Base-by-base conservation (phyloP, 2,329 filamentous ascomycete genomes). In the Thyridium curvatum region DNA sequence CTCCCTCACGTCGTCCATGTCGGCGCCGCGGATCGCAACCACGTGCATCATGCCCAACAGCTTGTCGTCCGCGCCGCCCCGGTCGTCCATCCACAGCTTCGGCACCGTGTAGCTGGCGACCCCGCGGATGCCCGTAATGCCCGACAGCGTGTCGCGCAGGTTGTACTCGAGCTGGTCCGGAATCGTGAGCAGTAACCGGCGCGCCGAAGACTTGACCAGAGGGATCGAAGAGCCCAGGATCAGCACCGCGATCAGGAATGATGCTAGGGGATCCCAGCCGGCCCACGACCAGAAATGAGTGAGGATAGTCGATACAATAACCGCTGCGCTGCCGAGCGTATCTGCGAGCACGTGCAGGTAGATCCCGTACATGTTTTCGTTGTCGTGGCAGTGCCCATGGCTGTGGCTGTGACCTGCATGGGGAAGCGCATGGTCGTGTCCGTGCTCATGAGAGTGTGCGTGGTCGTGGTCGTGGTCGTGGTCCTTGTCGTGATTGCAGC, bases 361-460 rank as follows among this genome's bases (percentile, higher is more conserved):
- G 48, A 98, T 97, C 12, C 93, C 93, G 51, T 93, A 67, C 90
- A 98, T 96, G 56, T 98, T 98, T 53, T 98, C 93, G 59, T 95
- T 95, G 45, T 88, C 84, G 53, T 90, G 84, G n/a, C 66, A 64
- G 49, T 79, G 72, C 15, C 53, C 53, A 44, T 59, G 57, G 13
- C 48, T 41, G 56, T 65, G 48, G 17, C 45, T 18, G 13, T 34
- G 21, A 10, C 14, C 37, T 6, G 49, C 54, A 37, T 54, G 52
- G 15, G 49, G 49, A 37, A 59, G 53, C 5, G 39, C 42, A 43
- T 57, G 53, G 21, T 35, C 46, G 39, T 61, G 56, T 13, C 41
- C 47, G 38, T 65, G 57, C 15, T 37, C 43, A 38, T 55, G 48
- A 7, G 36, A 37, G 39, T 63, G 54, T 7, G 42, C 38, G 38